phyloP scores from a whole-genome alignment of 2,329 filamentous ascomycete genomes.

The Phialocephala sp. region DNA sequence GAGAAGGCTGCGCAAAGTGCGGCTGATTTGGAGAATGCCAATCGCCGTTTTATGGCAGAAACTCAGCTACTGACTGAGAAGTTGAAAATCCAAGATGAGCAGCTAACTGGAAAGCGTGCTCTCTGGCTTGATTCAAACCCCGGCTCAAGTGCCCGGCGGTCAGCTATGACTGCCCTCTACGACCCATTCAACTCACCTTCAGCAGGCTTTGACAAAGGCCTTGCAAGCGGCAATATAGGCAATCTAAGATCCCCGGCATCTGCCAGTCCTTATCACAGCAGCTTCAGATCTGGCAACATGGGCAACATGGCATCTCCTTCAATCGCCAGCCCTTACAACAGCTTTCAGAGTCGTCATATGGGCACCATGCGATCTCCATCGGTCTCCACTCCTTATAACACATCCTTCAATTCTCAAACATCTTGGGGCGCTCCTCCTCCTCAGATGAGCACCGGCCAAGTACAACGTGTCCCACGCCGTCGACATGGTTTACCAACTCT shows the following conservation, averaged over 20 bases:
- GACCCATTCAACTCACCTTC: slow-evolving; percentile 35
- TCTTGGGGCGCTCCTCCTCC: neutral
- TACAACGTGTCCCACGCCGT: neutral
- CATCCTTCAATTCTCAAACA: neutral
- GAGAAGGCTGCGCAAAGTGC: slow-evolving; percentile 13
- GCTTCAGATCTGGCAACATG: neutral
- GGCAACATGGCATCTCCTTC: neutral
- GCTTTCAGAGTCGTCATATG: neutral
- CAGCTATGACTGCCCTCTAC: slow-evolving; percentile 22
- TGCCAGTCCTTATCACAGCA: neutral
- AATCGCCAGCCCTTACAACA: slow-evolving; percentile 1
- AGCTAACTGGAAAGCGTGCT: slow-evolving; percentile 24
- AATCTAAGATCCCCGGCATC: too few relatives aligned
- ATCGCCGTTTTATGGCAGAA: slow-evolving; percentile 14
- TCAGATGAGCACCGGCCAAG: neutral
- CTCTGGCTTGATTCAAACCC: slow-evolving; percentile 35
- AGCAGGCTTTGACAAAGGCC: slow-evolving; percentile 1
- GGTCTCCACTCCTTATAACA: neutral
- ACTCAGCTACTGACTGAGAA: slow-evolving; percentile 23
- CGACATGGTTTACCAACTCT: neutral
- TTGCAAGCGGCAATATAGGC: neutral
- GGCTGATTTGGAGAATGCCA: slow-evolving; percentile 16
- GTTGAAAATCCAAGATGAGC: slow-evolving; percentile 28
- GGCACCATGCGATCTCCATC: neutral
- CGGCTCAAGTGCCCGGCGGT: slow-evolving; percentile 21